Conservation (phyloP, 305 asterid genomes). For the Solanum hybrid region DNA sequence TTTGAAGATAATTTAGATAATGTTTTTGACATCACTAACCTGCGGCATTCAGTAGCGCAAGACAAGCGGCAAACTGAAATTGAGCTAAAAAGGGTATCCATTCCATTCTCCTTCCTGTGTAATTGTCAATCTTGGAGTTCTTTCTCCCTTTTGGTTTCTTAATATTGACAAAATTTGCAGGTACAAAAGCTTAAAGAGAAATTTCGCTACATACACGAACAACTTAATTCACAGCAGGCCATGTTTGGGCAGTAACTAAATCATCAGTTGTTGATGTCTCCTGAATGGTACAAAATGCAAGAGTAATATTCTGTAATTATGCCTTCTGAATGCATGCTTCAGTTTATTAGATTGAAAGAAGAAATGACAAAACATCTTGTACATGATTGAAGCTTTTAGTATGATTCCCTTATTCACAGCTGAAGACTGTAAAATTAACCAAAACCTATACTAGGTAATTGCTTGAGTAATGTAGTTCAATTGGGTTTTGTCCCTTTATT, state of each 20-base stretch:
- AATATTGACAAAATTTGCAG: conserved; percentile 30
- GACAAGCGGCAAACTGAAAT: conserved; percentile 72
- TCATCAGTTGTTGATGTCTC: background rate
- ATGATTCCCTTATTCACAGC: background rate
- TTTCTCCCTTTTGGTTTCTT: conserved; percentile 5
- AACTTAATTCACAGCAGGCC: conserved; percentile 45
- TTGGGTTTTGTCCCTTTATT: background rate
- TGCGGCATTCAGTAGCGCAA: conserved; percentile 73
- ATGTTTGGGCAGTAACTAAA: conserved; percentile 1
- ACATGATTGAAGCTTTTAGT: background rate
- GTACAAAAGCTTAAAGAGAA: conserved; percentile 76
- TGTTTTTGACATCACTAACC: conserved; percentile 73
- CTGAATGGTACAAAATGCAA: background rate
- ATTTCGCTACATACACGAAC: conserved; percentile 69
- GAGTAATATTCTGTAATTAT: background rate
- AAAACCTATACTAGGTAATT: background rate
- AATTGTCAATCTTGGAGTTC: background rate
- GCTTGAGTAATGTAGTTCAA: background rate
- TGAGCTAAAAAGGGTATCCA: conserved; percentile 75
- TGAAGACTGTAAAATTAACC: background rate
- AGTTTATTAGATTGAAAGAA: conserved; percentile 1
- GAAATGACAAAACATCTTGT: background rate
- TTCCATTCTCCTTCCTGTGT: background rate
- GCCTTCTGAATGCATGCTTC: background rate
- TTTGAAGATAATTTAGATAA: conserved; percentile 69